Evolutionary conservation across 2,329 filamentous ascomycete genomes (phyloP).

Genomic region (Pezicula neosporulosa): DNA sequence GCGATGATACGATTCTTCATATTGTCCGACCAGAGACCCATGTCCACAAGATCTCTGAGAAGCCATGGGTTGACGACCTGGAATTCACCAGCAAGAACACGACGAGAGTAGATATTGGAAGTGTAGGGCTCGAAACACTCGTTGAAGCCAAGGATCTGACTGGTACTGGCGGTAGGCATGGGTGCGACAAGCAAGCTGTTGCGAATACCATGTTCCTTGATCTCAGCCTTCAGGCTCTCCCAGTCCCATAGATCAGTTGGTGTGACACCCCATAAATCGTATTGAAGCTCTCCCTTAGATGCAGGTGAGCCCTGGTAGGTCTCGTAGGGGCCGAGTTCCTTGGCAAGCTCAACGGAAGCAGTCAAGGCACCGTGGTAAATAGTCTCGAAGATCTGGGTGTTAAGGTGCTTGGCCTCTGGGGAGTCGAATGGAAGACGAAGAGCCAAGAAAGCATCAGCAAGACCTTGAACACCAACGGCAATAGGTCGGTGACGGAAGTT

Average conservation of each 20-base stretch:
- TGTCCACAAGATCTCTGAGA: constrained; percentile 95
- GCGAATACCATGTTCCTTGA: constrained; percentile 88
- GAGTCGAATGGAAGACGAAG: constrained; percentile 97
- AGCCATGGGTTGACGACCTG: constrained; percentile 99
- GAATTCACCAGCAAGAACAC: constrained; percentile 97
- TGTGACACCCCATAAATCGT: constrained; percentile 97
- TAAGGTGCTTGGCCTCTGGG: constrained; percentile 86
- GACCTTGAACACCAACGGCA: constrained; percentile 93
- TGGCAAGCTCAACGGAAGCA: constrained; percentile 81
- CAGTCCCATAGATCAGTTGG: constrained; percentile 97
- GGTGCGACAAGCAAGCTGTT: constrained; percentile 94
- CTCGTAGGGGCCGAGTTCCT: constrained; percentile 78
- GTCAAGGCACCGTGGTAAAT: constrained; percentile 97
- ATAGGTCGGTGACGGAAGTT: constrained; percentile 97
- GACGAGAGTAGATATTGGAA: constrained; percentile 98
- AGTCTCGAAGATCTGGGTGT: constrained; percentile 98
- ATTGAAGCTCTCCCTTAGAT: constrained; percentile 93
- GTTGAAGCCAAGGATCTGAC: constrained; percentile 97
- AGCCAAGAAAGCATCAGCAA: constrained; percentile 96
- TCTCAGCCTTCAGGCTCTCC: constrained; percentile 81
- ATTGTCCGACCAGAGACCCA: constrained; percentile 97
- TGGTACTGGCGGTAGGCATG: constrained; percentile 97
- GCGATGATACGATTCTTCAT: constrained; percentile 99
- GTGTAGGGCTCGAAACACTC: constrained; percentile 99
- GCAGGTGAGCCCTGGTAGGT: constrained; percentile 92